phyloP scores from a whole-genome alignment of 345 rosid genomes.

The Sonneratia alba region DNA sequence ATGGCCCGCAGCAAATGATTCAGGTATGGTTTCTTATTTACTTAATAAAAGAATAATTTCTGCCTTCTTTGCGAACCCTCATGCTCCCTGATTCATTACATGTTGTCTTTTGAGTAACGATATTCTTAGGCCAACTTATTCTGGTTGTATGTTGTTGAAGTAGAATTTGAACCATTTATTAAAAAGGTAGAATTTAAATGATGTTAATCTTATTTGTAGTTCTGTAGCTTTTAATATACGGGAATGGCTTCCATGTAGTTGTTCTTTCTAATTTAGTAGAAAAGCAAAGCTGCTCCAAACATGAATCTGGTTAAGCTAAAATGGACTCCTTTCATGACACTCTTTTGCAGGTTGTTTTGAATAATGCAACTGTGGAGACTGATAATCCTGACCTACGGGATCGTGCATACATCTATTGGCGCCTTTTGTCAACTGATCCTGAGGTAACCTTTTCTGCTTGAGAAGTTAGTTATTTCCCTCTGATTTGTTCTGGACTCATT shows the following conservation, averaged over 20 bases:
- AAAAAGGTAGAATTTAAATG: not conserved
- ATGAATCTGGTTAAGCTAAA: not conserved
- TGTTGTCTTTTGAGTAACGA: not conserved
- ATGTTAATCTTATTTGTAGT: not conserved
- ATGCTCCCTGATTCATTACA: not conserved
- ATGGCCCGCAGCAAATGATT: slow-evolving; percentile 99
- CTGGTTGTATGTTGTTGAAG: not conserved
- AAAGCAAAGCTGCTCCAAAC: not conserved
- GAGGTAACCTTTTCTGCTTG: slow-evolving; percentile 41
- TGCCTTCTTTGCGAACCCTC: not conserved
- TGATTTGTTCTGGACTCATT: not conserved
- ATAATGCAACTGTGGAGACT: slow-evolving; percentile 96
- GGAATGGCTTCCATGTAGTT: not conserved
- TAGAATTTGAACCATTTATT: not conserved
- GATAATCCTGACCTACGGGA: slow-evolving; percentile 99
- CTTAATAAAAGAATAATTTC: not conserved
- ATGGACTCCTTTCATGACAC: not conserved
- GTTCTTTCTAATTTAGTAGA: not conserved
- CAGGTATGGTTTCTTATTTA: slow-evolving; percentile 41
- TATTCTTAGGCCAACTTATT: not conserved
- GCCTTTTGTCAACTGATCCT: slow-evolving; percentile 96
- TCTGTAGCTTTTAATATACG: not conserved
- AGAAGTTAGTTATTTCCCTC: not conserved
- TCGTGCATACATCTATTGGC: slow-evolving; percentile 99
- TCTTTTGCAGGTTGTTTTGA: slow-evolving; percentile 73